A percentile compares a stretch with the other conserved stretches of the same genome.
Conservation (phyloP, 179 eudicot species). For the Carnegiea gigantea region DNA sequence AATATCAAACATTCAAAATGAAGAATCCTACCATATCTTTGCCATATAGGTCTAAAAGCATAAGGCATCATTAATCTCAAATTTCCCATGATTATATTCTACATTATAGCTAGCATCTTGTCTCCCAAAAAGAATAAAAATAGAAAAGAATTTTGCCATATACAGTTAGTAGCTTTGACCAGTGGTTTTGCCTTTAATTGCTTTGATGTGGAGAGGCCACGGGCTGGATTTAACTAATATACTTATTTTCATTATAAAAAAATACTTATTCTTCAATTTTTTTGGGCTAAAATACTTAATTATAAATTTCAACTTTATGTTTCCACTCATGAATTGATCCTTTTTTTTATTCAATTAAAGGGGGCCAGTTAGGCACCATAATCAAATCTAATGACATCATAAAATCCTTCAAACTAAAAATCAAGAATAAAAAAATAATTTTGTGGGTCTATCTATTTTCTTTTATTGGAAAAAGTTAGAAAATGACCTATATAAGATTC, state of each 20-base stretch:
- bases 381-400: conserved; percentile 31
- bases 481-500: conserved; percentile 1
- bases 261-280: too few relatives aligned
- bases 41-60: conserved; percentile 7
- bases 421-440: neutral
- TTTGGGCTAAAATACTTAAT: too few relatives aligned
- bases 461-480: neutral
- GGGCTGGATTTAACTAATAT: neutral
- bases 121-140: neutral
- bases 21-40: conserved; percentile 3
- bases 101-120: conserved; percentile 8
- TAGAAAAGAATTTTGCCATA: neutral
- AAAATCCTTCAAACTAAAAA: conserved; percentile 12
- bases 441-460: neutral
- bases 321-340: neutral
- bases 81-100: conserved; percentile 13
- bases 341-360: neutral
- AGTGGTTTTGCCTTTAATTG: neutral
- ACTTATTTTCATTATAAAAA: too few relatives aligned
- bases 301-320: neutral
- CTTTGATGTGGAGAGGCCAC: conserved; percentile 3
- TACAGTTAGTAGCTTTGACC: conserved; percentile 5
- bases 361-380: conserved; percentile 18
- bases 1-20: neutral
- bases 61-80: neutral